Conservation (phyloP, 208 protist genomes). For the Phytomonas sp. region DNA sequence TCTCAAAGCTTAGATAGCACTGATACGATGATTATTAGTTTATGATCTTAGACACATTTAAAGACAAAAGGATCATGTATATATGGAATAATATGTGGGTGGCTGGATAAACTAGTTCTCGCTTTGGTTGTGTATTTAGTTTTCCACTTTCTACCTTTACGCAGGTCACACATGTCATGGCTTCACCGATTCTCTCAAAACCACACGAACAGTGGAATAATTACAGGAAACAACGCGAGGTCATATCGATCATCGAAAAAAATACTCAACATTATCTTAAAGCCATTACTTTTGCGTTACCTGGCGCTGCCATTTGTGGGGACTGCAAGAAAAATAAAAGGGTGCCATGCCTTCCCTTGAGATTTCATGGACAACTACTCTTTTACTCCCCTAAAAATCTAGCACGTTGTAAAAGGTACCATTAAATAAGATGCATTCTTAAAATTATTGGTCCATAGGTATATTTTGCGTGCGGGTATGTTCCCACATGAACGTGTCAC, state of each 20-base stretch:
- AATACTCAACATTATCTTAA: background rate
- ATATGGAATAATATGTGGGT: background rate
- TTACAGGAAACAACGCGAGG: background rate
- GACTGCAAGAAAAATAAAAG: background rate
- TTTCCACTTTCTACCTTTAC: background rate
- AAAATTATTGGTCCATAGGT: constrained; percentile 5
- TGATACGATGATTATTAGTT: background rate
- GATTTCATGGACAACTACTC: background rate
- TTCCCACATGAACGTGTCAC: background rate
- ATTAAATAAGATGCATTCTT: background rate
- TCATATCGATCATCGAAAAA: background rate
- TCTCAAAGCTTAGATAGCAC: background rate
- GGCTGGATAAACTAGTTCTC: background rate
- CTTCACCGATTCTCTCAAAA: background rate
- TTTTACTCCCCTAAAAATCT: background rate
- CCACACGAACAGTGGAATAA: background rate
- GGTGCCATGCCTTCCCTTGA: background rate
- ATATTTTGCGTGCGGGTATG: constrained; percentile 2
- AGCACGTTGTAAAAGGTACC: background rate
- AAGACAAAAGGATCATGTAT: background rate
- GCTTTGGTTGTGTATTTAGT: background rate
- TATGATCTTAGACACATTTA: background rate
- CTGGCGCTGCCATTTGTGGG: background rate
- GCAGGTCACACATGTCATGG: background rate
- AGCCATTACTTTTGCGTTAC: background rate